Percentiles rank a stretch among this genome's conserved stretches.
Evolutionary conservation across 1,284 basidiomycete species (phyloP).

Genomic region (Apiotrichum siamense): DNA sequence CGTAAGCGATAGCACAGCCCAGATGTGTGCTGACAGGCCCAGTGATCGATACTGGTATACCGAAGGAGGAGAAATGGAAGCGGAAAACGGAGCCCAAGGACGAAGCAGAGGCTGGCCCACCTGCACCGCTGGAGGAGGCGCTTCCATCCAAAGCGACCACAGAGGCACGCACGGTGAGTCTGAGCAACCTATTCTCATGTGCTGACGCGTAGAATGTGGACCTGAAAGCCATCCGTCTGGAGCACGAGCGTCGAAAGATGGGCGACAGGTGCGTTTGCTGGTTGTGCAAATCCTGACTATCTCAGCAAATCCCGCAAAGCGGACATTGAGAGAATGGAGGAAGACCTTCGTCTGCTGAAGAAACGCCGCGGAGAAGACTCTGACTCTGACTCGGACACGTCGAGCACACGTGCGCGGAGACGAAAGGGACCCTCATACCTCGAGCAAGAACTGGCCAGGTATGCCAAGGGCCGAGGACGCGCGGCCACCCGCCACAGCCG

Average conservation of each 20-base stretch:
- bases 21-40: not conserved
- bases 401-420: conserved; percentile 24
- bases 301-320: conserved; percentile 60
- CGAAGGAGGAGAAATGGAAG: conserved; percentile 3
- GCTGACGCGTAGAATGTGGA: conserved; percentile 47
- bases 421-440: conserved; percentile 60
- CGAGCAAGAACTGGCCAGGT: conserved; percentile 72
- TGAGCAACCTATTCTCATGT: too few relatives aligned
- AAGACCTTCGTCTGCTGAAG: conserved; percentile 69
- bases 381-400: conserved; percentile 39
- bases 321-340: conserved; percentile 82
- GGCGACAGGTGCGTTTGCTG: conserved; percentile 52
- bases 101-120: conserved; percentile 6
- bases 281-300: not conserved
- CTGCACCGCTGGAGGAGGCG: not conserved
- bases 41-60: not conserved
- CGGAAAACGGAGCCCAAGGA: conserved; percentile 25
- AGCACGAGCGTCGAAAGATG: conserved; percentile 63
- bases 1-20: conserved; percentile 51
- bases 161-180: conserved; percentile 4
- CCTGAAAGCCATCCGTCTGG: conserved; percentile 63
- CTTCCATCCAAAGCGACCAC: not conserved
- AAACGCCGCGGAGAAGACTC: conserved; percentile 37
- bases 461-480: conserved; percentile 60
- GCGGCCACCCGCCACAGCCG: conserved; percentile 56